Base-by-base conservation (phyloP, 2,329 filamentous ascomycete species). In the Orbilia quercus region DNA sequence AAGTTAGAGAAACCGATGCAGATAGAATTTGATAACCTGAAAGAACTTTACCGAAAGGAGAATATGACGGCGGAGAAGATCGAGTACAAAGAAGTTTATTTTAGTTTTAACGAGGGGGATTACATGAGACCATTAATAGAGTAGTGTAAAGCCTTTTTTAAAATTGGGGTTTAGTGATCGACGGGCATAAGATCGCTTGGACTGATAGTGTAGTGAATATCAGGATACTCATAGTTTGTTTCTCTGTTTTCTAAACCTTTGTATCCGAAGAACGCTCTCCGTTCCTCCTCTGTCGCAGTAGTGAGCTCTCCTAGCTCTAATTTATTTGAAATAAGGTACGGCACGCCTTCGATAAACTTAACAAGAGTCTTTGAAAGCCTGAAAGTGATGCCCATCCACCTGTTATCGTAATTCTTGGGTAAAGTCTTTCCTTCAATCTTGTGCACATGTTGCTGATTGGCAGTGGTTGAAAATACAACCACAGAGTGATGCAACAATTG, bases 111-210 rank as follows among this genome's bases (percentile, higher is more conserved):
- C 28, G 45, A 50, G 25, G 58, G 58, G 11, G 58, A 62, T 20
- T 62, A 62, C n/a, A 51, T 22, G 45, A 62, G 58, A 51, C 44
- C 58, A 20, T 28, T 62, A 14, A 34, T 62, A 16, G 58, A 51
- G 38, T 62, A 51, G 22, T 48, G 20, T 38, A 16, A 48, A n/a
- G 14, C 20, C 18, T 40, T 25, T 40, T 40, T 14, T 42, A 34
- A 2, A 28, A 40, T 14, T 16, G 25, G 12, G 11, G 34, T 36
- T 14, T 36, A 22, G 28, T 50, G 3, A 31, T 1, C 25, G 25
- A 38, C 40, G 31, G 28, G 18, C 58, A 62, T 28, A 7, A 4
- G 28, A 51, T 62, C 58, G 31, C 58, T 62, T 31, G 58, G 58
- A 42, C 58, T 62, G 45, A 62, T 62, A 42, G 58, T 62, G 20